These are phyloP conservation scores for Populus tomentosa DNA, from an alignment of 441 rosid species.

Conservation along the genomic window DNA sequence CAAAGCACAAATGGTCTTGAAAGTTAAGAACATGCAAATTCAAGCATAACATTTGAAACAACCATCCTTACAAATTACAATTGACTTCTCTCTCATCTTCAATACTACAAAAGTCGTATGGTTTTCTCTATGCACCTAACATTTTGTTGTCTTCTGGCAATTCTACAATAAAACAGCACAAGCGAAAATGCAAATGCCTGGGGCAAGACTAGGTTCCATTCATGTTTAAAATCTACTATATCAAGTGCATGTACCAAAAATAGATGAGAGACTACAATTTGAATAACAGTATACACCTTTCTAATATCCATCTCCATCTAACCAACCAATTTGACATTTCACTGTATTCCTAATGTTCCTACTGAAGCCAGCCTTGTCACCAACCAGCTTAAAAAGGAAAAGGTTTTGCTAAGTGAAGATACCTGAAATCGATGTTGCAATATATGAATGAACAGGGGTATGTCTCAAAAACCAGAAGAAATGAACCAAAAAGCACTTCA, in stretches of 20 bases:
- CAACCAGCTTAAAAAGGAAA: not conserved
- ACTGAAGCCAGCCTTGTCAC: constrained; percentile 2
- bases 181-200: not conserved
- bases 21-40: not conserved
- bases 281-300: constrained; percentile 5
- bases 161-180: no score
- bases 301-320: constrained; percentile 3
- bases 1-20: not conserved
- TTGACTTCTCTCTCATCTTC: not conserved
- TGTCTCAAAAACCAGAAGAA: constrained; percentile 1
- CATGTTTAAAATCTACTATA: not conserved
- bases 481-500: not conserved
- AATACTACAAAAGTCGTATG: not conserved
- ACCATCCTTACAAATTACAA: not conserved
- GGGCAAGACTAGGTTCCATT: not conserved
- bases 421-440: not conserved
- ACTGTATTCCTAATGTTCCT: constrained; percentile 8
- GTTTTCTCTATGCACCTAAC: not conserved
- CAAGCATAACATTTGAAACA: not conserved
- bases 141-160: not conserved
- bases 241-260: not conserved
- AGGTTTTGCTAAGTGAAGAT: not conserved
- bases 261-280: not conserved
- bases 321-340: not conserved
- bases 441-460: not conserved